phyloP scores from a whole-genome alignment of 805 yeast species.

The Candida xiaguanensis region DNA sequence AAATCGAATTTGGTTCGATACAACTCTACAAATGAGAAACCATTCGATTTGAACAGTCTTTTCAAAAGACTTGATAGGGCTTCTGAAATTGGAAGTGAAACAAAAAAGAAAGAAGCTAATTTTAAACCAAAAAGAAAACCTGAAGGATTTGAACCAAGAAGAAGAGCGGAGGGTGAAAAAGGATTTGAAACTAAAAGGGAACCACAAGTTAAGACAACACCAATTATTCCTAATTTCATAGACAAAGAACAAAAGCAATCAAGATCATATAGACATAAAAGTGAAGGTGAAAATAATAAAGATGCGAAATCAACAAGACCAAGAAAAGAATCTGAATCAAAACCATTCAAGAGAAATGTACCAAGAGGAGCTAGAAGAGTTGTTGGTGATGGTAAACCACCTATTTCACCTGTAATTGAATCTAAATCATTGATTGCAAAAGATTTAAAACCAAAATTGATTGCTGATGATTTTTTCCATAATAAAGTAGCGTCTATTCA shows the following conservation, averaged over 20 bases:
- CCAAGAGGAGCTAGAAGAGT: not conserved
- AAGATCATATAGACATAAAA: constrained; percentile 3
- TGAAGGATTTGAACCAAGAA: not conserved
- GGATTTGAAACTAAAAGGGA: not conserved
- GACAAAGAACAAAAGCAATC: not conserved
- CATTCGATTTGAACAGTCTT: constrained; percentile 20
- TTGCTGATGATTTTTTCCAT: constrained; percentile 28
- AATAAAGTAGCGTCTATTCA: constrained; percentile 33
- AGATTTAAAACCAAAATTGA: constrained; percentile 8
- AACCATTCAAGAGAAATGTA: constrained; percentile 3
- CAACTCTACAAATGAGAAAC: constrained; percentile 7
- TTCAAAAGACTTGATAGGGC: constrained; percentile 35
- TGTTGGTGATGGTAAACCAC: constrained; percentile 2
- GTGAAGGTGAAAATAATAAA: not conserved
- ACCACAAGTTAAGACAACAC: not conserved
- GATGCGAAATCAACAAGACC: not conserved
- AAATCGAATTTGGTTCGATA: constrained; percentile 8
- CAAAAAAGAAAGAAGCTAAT: not conserved
- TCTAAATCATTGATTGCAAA: constrained; percentile 6
- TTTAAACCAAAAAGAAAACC: not conserved
- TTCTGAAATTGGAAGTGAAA: constrained; percentile 14
- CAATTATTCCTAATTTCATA: not conserved
- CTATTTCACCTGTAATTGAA: constrained; percentile 8
- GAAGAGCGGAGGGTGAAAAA: not conserved
- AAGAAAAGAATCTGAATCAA: not conserved